Evolutionary conservation across 2,329 filamentous ascomycete genomes (phyloP), one percentile per base, ranked within the genome.

Genomic region (Microcyclosporella mali): DNA sequence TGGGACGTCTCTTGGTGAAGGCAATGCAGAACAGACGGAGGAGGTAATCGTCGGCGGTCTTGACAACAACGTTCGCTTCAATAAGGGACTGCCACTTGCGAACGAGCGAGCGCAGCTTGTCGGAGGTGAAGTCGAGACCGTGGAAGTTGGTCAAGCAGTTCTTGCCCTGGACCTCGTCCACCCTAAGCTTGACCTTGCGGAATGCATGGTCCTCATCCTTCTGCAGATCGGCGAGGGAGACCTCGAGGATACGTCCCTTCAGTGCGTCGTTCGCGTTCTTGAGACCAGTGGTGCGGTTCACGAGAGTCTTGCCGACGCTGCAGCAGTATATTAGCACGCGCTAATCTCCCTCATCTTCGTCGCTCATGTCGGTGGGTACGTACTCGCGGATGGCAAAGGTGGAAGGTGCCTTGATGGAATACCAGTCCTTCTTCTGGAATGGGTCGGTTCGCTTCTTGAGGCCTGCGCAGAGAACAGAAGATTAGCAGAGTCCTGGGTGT

Each of bases 81-180:
- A 98, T 97, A 67, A 98, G 81, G 56, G 89, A 84, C 77, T 98
- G 92, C 92, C 92, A 98, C 80, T 98, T 98, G 78, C 92, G 89
- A 64, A 98, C 92, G 59, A 98, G 84, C 55, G 92, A 97, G 69
- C 92, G 87, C 65, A 98, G 85, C 82, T 98, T 98, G 83, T 98
- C 92, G 63, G 92, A 95, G 70, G 92, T 98, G 85, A 98, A 97
- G 78, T 98, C 92, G 70, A 98, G 83, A 63, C 92, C 92, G 83
- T 98, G 89, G 85, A 98, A 98, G 84, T 95, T 95, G 80, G 92
- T 97, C 73, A 98, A 77, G 79, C 92, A 97, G 84, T 95, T 97
- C 84, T 95, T 95, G 79, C 92, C 92, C 78, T 98, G 92, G 56
- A 98, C 83, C 77, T 98, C 92, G 68, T 98, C 92, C 65, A 97